Conservation (phyloP, 345 rosid species). For the Balakata baccata region DNA sequence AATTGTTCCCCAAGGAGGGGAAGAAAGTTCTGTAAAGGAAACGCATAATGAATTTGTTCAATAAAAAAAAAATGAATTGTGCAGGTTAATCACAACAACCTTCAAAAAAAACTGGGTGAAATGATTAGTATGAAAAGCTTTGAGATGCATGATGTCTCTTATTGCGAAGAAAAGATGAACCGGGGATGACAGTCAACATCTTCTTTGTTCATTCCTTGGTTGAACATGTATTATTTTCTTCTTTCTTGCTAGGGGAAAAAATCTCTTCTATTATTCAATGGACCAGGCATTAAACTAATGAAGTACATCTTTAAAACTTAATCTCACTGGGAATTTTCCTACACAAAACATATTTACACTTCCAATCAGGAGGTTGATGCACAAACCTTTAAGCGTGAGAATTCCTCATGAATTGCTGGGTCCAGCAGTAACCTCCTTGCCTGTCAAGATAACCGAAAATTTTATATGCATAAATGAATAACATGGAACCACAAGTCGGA, state of each 20-base stretch:
- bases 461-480: not conserved
- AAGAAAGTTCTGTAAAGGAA: not conserved
- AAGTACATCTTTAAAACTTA: constrained; percentile 6
- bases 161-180: not conserved
- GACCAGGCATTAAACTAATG: not conserved
- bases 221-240: not conserved
- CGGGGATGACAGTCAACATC: too few species aligned
- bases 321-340: not conserved
- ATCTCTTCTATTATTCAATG: not conserved
- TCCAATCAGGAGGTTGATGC: constrained; percentile 14
- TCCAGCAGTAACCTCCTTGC: constrained; percentile 88
- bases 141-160: not conserved
- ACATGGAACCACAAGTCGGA: not conserved
- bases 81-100: not conserved
- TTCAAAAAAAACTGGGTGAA: not conserved
- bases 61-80: not conserved
- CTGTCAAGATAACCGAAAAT: constrained; percentile 40
- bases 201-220: not conserved
- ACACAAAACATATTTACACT: not conserved
- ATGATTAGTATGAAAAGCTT: not conserved
- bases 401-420: constrained; percentile 97
- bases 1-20: not conserved
- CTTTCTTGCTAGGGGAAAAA: not conserved
- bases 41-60: not conserved
- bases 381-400: constrained; percentile 79